Conservation (phyloP, 257 asterid genomes). For the Agastache rugosa region DNA sequence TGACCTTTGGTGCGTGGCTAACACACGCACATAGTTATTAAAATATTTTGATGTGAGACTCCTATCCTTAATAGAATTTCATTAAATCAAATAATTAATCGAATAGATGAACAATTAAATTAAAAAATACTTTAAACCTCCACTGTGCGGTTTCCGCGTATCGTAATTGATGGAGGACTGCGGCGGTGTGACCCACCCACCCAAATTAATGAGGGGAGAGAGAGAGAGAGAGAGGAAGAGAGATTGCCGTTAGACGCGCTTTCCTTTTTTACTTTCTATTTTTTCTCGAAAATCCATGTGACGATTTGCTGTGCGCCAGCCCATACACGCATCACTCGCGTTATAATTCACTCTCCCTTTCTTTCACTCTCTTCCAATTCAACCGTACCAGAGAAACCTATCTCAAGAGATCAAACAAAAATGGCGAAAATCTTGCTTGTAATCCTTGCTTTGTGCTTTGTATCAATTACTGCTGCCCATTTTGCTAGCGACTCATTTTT, state of each 20-base stretch:
- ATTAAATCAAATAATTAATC: too few species aligned
- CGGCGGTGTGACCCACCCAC: constrained; percentile 42
- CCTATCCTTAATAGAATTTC: too few species aligned
- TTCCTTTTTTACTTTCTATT: background rate
- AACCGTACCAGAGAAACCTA: background rate
- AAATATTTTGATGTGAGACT: too few species aligned
- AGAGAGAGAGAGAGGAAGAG: constrained; percentile 6
- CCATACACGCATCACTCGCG: constrained; percentile 32
- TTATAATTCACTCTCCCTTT: constrained; percentile 9
- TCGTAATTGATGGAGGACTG: constrained; percentile 17
- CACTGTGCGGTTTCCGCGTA: constrained; percentile 29
- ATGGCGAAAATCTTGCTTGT: constrained; percentile 56
- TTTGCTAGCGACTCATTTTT: constrained; percentile 34
- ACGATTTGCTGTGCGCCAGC: constrained; percentile 48
- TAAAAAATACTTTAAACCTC: background rate
- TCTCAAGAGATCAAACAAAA: constrained; percentile 1
- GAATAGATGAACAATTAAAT: too few species aligned
- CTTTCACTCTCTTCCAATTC: background rate
- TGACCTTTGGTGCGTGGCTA: too few species aligned
- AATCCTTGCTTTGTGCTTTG: constrained; percentile 46
- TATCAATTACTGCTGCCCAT: constrained; percentile 45
- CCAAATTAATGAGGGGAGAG: constrained; percentile 20
- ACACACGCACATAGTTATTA: too few species aligned
- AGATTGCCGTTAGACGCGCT: constrained; percentile 49
- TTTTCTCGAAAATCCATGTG: constrained; percentile 34